Base-by-base conservation (phyloP, 305 asterid genomes). In the Solanum aculeatissimum region DNA sequence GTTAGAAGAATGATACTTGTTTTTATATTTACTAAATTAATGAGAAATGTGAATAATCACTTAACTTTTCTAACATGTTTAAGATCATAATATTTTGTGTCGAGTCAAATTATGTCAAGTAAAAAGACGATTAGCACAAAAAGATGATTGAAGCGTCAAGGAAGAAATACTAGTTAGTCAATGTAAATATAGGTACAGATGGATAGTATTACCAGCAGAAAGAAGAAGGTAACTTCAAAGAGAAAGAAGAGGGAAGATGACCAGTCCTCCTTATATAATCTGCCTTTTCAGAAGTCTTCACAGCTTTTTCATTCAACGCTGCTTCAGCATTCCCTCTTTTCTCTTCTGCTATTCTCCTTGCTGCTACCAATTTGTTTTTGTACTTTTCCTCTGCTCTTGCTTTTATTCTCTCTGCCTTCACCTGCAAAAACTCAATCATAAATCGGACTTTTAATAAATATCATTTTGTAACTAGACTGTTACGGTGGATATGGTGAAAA, bases 221-320 rank as follows among this genome's bases (percentile, higher is more conserved):
- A 19, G 96, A 66, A 23, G 96, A 66, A 42, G 96, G 96, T 91
- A 91, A 71, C 85, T 93, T 95, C 81, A 92, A 87, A n/a, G 97
- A 92, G 90, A 91, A 91, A 38, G 91, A 92, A 16, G 92, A 90
- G 2, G 99, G 97, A 82, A 95, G 93, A 88, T 89, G 97, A 15
- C 98, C 98, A 2, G 92, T 96, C 88, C 97, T 90, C 86, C 97
- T 90, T 75, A 96, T 94, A 84, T 96, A 96, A 89, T 96, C 98
- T 38, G 96, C 96, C 60, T 85, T 90, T 83, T 93, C 97, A 1
- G 94, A 92, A 19, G 94, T 95, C 88, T 89, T 91, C 60, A 90
- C 88, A 0, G 94, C 96, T 23, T 92, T 93, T 57, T 94, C 94
- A 42, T 91, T 93, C 23, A 95, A 91, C 82, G 95, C 91, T 15